Evolutionary conservation across 1,284 basidiomycete genomes (phyloP).

Genomic region (Termitomyces sp.): DNA sequence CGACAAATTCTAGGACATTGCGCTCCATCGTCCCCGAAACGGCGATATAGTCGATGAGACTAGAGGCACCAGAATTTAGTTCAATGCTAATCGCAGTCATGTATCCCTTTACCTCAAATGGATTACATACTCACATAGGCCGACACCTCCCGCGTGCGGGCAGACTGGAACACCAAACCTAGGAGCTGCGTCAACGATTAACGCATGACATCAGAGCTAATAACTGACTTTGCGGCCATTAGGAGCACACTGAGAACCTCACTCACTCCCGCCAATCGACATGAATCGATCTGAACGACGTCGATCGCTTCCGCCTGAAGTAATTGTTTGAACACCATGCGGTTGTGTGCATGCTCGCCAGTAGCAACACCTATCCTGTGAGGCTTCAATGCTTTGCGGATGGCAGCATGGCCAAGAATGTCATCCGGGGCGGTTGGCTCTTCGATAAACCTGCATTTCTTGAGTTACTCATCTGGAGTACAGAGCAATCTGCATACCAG

Average conservation of each 20-base stretch:
- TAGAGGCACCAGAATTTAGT: conserved; percentile 22
- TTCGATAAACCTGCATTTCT: conserved; percentile 76
- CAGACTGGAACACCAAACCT: conserved; percentile 86
- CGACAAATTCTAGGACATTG: conserved; percentile 87
- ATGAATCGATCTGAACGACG: conserved; percentile 95
- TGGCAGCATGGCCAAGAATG: conserved; percentile 78
- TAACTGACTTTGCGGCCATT: conserved; percentile 84
- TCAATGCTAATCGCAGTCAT: neutral
- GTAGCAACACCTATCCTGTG: conserved; percentile 91
- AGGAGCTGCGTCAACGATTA: conserved; percentile 2
- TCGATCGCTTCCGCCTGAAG: conserved; percentile 92
- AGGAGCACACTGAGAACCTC: conserved; percentile 91
- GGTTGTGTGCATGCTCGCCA: conserved; percentile 93
- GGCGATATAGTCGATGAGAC: conserved; percentile 88
- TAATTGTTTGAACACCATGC: conserved; percentile 97
- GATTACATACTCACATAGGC: conserved; percentile 91
- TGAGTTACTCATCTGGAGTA: neutral
- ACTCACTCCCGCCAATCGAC: conserved; percentile 88
- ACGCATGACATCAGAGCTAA: neutral
- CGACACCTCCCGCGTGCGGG: conserved; percentile 94
- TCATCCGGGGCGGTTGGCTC: conserved; percentile 94
- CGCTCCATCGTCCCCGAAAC: conserved; percentile 89
- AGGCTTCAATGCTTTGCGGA: conserved; percentile 77
- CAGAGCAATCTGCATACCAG: conserved; percentile 49
- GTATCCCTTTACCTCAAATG: conserved; percentile 55